Evolutionary conservation across 192 early-diverging fungal species (phyloP).

Genomic region (Entomortierella parvispora): DNA sequence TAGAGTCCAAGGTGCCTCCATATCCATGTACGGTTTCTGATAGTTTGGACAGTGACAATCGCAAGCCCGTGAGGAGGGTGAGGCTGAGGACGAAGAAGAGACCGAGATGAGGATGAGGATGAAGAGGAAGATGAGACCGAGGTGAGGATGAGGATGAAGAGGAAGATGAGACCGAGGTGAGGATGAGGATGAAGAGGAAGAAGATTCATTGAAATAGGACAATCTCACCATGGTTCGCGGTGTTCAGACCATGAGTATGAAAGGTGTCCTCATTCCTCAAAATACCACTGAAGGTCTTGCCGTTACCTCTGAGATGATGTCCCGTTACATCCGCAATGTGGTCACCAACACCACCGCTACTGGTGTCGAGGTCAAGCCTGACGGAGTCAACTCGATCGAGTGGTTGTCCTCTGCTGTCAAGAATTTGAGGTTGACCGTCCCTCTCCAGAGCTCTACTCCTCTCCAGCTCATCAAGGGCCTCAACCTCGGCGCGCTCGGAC

Average conservation of each 20-base stretch:
- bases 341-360: slow-evolving; percentile 50
- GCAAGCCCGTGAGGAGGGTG: too few species aligned
- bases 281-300: slow-evolving; percentile 39
- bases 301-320: slow-evolving; percentile 54
- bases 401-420: slow-evolving; percentile 32
- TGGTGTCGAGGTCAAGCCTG: slow-evolving; percentile 51
- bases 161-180: too few species aligned
- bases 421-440: slow-evolving; percentile 51
- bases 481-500: slow-evolving; percentile 53
- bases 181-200: too few species aligned
- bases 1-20: too few species aligned
- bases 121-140: too few species aligned
- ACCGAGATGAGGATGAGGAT: too few species aligned
- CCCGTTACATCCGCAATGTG: slow-evolving; percentile 46
- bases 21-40: too few species aligned
- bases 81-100: too few species aligned
- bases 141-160: too few species aligned
- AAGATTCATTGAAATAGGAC: too few species aligned
- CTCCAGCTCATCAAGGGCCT: slow-evolving; percentile 56
- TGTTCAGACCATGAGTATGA: slow-evolving; percentile 54
- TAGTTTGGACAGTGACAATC: too few species aligned
- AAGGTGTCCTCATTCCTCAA: slow-evolving; percentile 58
- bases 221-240: too few species aligned
- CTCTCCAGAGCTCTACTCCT: slow-evolving; percentile 23
- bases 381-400: slow-evolving; percentile 44